Conservation (phyloP, 1,284 basidiomycete species). For the Naganishia cerealis region DNA sequence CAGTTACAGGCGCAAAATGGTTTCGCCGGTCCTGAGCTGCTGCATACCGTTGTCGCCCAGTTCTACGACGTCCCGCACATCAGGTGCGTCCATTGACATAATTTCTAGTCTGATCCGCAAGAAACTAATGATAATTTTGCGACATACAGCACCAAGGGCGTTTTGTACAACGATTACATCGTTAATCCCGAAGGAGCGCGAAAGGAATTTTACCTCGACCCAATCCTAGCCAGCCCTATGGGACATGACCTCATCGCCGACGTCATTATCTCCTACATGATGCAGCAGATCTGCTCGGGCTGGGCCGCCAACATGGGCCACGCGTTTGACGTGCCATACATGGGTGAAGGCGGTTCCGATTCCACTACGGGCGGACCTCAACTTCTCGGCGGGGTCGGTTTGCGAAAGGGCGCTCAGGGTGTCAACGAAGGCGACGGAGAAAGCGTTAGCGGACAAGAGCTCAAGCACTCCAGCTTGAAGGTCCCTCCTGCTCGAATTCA, state of each 20-base stretch:
- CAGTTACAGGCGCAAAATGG: constrained; percentile 75
- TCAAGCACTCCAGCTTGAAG: constrained; percentile 52
- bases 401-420: constrained; percentile 50
- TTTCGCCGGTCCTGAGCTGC: constrained; percentile 80
- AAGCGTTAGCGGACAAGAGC: constrained; percentile 44
- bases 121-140: constrained; percentile 9
- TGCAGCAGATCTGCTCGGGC: constrained; percentile 77
- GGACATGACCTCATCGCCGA: constrained; percentile 85
- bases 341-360: constrained; percentile 52
- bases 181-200: constrained; percentile 67
- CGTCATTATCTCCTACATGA: constrained; percentile 79
- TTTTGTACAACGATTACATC: constrained; percentile 79
- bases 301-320: constrained; percentile 74
- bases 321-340: constrained; percentile 61
- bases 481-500: constrained; percentile 74
- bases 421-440: constrained; percentile 37
- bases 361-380: constrained; percentile 43
- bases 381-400: constrained; percentile 50
- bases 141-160: constrained; percentile 67
- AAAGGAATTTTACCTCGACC: constrained; percentile 71
- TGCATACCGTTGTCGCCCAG: constrained; percentile 83
- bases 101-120: not conserved
- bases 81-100: constrained; percentile 55
- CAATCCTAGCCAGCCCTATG: constrained; percentile 71
- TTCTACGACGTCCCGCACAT: constrained; percentile 94